Base-by-base conservation (phyloP, 2,329 filamentous ascomycete species). In the Xylaria sp. region DNA sequence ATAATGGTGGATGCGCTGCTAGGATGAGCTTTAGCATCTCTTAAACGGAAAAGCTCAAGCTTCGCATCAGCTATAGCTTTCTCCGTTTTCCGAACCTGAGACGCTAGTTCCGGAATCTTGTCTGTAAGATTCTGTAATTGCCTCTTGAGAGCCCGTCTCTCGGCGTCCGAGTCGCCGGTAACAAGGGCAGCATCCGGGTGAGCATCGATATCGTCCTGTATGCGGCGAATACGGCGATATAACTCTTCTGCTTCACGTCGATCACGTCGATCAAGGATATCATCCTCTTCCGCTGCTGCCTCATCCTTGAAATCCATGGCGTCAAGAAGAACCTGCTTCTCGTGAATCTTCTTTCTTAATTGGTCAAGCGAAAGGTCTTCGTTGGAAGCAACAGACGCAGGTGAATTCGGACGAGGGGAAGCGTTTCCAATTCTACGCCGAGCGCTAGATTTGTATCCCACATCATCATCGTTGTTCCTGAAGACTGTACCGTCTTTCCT, bases 281-380 rank as follows among this genome's bases (percentile, higher is more conserved):
- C 95, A 72, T 99, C 95, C 77, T 98, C 93, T 75, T 99, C 96
- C 3, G 89, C 88, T 44, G 91, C 90, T 77, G 93, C 93, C 82
- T 98, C 95, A 74, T 98, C 96, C 71, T 93, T 92, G 80, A 98
- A 98, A 78, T 99, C 96, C 82, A 98, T 95, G 0, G 96, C 96
- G 81, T 99, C 95, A 16, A 99, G 85, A 71, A 99, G 85, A 50
- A 99, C 91, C 80, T 98, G 93, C 82, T 97, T 96, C 84, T 99
- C 96, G 65, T 91, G 91, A 68, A 99, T 93, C 79, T 93, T 93
- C 84, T 99, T 99, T 74, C 89, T 91, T 67, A 99, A 83, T 79
- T 98, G 94, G 32, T 98, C 95, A 32, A 97, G 80, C 4, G 90
- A 91, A 73, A 97, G 79, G 18, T 98, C 96, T 50, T 98, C 95